Evolutionary conservation across 2,329 filamentous ascomycete genomes (phyloP).

Genomic region (Stachybotrys echinatus): DNA sequence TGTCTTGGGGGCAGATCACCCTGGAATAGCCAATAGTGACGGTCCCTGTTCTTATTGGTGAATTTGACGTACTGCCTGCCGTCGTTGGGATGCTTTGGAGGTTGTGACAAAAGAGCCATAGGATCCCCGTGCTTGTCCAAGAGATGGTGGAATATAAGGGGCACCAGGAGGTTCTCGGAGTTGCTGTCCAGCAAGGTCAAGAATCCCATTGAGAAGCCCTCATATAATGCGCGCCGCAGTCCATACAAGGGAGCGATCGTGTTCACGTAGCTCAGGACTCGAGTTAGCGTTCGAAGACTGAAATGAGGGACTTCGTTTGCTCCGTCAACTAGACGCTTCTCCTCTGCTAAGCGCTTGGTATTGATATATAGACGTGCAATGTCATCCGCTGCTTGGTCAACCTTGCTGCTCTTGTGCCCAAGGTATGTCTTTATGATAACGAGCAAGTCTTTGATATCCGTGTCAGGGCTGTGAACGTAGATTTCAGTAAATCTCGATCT

Average conservation of each 20-base stretch:
- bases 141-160: conserved; percentile 75
- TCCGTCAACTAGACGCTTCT: conserved; percentile 86
- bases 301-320: conserved; percentile 96
- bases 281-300: conserved; percentile 87
- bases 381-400: conserved; percentile 70
- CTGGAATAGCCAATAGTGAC: conserved; percentile 86
- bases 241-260: conserved; percentile 82
- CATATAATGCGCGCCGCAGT: conserved; percentile 78
- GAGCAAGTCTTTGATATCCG: conserved; percentile 77
- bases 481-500: conserved; percentile 92
- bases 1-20: conserved; percentile 61
- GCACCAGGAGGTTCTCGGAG: conserved; percentile 73
- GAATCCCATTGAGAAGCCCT: conserved; percentile 98
- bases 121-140: conserved; percentile 63
- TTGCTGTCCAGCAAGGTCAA: conserved; percentile 78
- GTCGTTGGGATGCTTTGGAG: conserved; percentile 72
- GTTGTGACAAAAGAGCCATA: conserved; percentile 69
- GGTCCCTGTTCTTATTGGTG: conserved; percentile 54
- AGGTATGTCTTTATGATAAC: conserved; percentile 87
- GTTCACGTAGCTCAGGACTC: conserved; percentile 81
- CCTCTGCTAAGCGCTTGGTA: conserved; percentile 73
- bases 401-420: conserved; percentile 62
- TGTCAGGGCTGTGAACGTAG: conserved; percentile 88
- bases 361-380: conserved; percentile 84
- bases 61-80: conserved; percentile 77